A percentile compares a stretch with the other conserved stretches of the same genome.
phyloP scores from a whole-genome alignment of 202 grass and related monocot species.

The Musa balbisiana region DNA sequence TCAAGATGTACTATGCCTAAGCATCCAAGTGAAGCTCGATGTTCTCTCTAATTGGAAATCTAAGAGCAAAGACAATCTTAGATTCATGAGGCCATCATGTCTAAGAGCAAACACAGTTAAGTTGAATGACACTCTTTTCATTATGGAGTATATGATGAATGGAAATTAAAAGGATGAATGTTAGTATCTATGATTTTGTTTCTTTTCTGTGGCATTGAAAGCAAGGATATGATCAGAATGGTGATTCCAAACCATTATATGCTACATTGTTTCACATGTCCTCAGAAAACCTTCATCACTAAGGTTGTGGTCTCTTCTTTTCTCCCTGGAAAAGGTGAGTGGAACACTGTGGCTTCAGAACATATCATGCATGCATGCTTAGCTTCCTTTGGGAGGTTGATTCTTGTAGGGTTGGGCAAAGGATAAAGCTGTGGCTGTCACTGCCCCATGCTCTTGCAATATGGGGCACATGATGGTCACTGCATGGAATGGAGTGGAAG shows the following conservation, averaged over 20 bases:
- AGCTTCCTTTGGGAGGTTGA: background rate
- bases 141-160: no score
- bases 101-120: no score
- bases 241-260: background rate
- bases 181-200: background rate
- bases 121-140: no score
- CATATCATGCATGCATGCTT: no score
- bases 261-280: background rate
- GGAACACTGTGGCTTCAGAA: background rate
- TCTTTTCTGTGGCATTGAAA: background rate
- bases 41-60: background rate
- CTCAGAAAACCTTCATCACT: background rate
- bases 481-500: background rate
- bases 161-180: background rate
- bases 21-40: background rate
- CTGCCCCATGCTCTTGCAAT: background rate
- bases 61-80: background rate
- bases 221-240: background rate
- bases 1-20: background rate
- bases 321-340: background rate
- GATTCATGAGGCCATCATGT: no score
- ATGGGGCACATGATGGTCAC: background rate
- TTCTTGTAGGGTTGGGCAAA: background rate
- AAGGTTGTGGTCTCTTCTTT: background rate
- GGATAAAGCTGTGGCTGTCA: background rate